Percentiles rank a stretch among this genome's conserved stretches.
These are phyloP conservation scores for Lodderomyces theae DNA, from an alignment of 1,139 yeast species.

Conservation along the genomic window DNA sequence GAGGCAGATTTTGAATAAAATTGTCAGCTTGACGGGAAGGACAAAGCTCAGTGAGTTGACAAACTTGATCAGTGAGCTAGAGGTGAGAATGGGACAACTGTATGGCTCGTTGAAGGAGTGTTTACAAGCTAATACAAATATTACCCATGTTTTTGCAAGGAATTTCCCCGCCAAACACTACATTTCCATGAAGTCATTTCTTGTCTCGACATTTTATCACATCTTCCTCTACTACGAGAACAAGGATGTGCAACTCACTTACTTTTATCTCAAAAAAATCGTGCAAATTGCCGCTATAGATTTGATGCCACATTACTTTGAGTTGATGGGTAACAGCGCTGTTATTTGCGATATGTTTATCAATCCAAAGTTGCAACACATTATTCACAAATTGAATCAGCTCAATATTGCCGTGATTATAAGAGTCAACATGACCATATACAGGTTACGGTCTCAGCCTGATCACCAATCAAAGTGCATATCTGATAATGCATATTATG, in stretches of 20 bases:
- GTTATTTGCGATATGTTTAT: slow-evolving; percentile 39
- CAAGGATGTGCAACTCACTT: slow-evolving; percentile 24
- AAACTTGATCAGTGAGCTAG: slow-evolving; percentile 21
- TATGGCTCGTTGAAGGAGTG: slow-evolving; percentile 24
- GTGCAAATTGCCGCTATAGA: slow-evolving; percentile 29
- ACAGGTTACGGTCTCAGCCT: slow-evolving; percentile 15
- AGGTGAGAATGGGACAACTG: slow-evolving; percentile 16
- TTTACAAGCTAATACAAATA: slow-evolving; percentile 17
- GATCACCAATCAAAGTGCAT: slow-evolving; percentile 19
- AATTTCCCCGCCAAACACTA: slow-evolving; percentile 28
- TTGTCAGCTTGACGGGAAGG: slow-evolving; percentile 23
- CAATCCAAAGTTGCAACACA: slow-evolving; percentile 40
- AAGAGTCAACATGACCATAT: slow-evolving; percentile 26
- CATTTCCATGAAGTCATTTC: slow-evolving; percentile 31
- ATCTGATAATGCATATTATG: slow-evolving; percentile 19
- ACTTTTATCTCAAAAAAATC: slow-evolving; percentile 36
- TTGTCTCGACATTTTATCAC: slow-evolving; percentile 36
- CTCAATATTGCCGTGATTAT: slow-evolving; percentile 31
- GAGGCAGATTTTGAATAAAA: slow-evolving; percentile 16
- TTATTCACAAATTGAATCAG: slow-evolving; percentile 40
- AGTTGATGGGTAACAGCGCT: slow-evolving; percentile 29
- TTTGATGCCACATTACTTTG: slow-evolving; percentile 40
- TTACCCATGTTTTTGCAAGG: slow-evolving; percentile 18
- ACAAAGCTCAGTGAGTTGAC: slow-evolving; percentile 25
- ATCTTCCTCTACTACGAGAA: slow-evolving; percentile 41